A percentile compares a stretch with the other conserved stretches of the same genome.
Conservation (phyloP, 2,329 filamentous ascomycete genomes). For the Phoma sp. region DNA sequence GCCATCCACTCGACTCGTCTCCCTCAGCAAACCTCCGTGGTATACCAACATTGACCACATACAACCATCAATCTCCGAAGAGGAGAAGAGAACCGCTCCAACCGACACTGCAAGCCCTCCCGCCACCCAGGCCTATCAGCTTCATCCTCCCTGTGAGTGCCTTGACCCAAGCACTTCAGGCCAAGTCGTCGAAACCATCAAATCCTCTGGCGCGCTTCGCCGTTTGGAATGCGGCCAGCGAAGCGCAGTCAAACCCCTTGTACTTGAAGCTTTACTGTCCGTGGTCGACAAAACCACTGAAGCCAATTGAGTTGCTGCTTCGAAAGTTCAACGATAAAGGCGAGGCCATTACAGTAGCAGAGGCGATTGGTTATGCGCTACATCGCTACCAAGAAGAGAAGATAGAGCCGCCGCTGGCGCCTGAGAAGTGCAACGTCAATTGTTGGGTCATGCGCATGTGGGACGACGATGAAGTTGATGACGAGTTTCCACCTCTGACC, state of each 20-base stretch:
- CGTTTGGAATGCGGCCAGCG: slow-evolving; percentile 77
- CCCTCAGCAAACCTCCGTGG: slow-evolving; percentile 54
- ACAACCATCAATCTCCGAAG: slow-evolving; percentile 64
- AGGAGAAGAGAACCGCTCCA: slow-evolving; percentile 59
- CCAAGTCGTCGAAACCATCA: slow-evolving; percentile 72
- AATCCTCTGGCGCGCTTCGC: slow-evolving; percentile 81
- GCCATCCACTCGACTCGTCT: slow-evolving; percentile 65
- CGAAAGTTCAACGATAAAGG: slow-evolving; percentile 73
- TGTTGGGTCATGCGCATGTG: slow-evolving; percentile 86
- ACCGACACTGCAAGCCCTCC: slow-evolving; percentile 68
- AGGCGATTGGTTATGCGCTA: slow-evolving; percentile 81
- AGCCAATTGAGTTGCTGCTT: slow-evolving; percentile 75
- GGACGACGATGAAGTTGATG: slow-evolving; percentile 82
- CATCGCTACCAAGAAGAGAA: slow-evolving; percentile 82
- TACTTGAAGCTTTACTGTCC: slow-evolving; percentile 80
- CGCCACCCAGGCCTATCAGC: slow-evolving; percentile 76
- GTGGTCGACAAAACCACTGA: slow-evolving; percentile 69
- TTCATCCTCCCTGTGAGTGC: slow-evolving; percentile 74
- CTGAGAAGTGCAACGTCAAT: slow-evolving; percentile 77
- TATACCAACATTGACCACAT: slow-evolving; percentile 53
- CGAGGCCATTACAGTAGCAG: slow-evolving; percentile 74
- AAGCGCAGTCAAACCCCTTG: slow-evolving; percentile 70
- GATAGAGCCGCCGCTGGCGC: slow-evolving; percentile 69
- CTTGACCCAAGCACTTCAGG: slow-evolving; percentile 74
- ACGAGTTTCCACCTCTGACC: slow-evolving; percentile 81